Base-by-base conservation (phyloP, 345 rosid species). In the Corymbia maculata region DNA sequence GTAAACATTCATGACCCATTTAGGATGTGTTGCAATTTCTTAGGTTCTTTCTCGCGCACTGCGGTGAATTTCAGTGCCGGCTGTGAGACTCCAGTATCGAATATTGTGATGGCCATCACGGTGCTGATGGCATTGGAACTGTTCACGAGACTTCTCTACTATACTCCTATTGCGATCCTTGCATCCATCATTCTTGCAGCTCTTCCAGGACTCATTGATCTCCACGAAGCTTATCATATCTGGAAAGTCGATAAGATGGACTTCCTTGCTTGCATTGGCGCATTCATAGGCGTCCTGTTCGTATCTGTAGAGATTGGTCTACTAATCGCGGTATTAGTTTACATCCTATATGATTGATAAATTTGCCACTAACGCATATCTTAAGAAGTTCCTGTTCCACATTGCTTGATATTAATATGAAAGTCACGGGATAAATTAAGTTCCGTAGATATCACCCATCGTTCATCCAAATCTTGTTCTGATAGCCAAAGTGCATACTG, bases 11-110 rank as follows among this genome's bases (percentile, higher is more conserved):
- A 52, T 85, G 26, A 70, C 45, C 80, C 80, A 70, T 70, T 70
- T 32, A 32, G n/a, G 79, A 80, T 10, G n/a, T 28, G 79, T 44
- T 45, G 28, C 51, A 47, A 42, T 88, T 53, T 85, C 57, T 52
- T 90, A 97, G 99, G 99, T 89, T 96, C 99, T 2, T 97, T 97
- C 90, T 97, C 99, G 4, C 95, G 99, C 49, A 94, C 95, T 8
- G 99, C 99, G 1, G 99, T 97, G 85, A 97, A 97, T 88, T 95
- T 94, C 68, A 93, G 94, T 10, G 98, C 99, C 1, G 97, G 99
- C 2, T 94, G 99, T 89, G 98, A 96, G 89, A 96, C 96, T 3
- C 95, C 96, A 0, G 68, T 95, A 90, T 96, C 99, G 61, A 97
- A 97, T 85, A 90, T 97, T 21, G 99, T 97, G 86, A 97, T 96